A percentile compares a stretch with the other conserved stretches of the same genome.
These are phyloP conservation scores for Gentiana macrophylla DNA, from an alignment of 257 asterid genomes.

Conservation along the genomic window DNA sequence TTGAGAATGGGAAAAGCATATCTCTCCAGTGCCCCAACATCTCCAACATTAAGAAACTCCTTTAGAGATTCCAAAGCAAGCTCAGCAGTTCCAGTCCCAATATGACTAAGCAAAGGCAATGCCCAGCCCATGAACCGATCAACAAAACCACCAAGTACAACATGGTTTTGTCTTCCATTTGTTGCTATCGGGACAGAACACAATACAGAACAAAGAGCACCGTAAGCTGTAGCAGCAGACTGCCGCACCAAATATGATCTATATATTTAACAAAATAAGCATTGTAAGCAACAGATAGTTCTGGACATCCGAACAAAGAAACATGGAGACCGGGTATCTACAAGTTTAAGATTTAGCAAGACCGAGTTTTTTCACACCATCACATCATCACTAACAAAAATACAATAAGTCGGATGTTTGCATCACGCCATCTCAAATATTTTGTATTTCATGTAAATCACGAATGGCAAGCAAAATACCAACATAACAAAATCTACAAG, in stretches of 20 bases:
- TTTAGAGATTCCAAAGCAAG: slow-evolving; percentile 79
- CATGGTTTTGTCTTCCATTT: slow-evolving; percentile 85
- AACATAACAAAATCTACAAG: too few species aligned
- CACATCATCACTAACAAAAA: too few species aligned
- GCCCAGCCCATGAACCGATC: slow-evolving; percentile 96
- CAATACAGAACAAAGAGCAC: slow-evolving; percentile 72
- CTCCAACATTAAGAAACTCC: slow-evolving; percentile 85
- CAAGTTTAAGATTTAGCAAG: too few species aligned
- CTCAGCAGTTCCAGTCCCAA: slow-evolving; percentile 51
- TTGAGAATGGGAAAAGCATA: slow-evolving; percentile 88
- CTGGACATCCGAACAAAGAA: too few species aligned
- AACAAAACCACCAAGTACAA: slow-evolving; percentile 50
- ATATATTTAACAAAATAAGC: neutral
- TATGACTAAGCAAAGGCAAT: slow-evolving; percentile 51
- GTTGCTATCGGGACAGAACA: slow-evolving; percentile 57
- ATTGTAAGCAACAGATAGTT: too few species aligned
- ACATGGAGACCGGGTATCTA: too few species aligned
- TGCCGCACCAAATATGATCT: slow-evolving; percentile 81
- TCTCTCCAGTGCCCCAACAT: slow-evolving; percentile 79
- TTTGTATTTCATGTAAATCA: too few species aligned
- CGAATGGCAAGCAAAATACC: too few species aligned
- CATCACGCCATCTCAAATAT: too few species aligned
- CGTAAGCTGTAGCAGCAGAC: slow-evolving; percentile 87
- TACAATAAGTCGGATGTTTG: too few species aligned
- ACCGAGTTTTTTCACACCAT: too few species aligned